Evolutionary conservation across 1,139 yeast genomes (phyloP), one percentile per base, ranked within the genome.

Genomic region (Pichia sp.): DNA sequence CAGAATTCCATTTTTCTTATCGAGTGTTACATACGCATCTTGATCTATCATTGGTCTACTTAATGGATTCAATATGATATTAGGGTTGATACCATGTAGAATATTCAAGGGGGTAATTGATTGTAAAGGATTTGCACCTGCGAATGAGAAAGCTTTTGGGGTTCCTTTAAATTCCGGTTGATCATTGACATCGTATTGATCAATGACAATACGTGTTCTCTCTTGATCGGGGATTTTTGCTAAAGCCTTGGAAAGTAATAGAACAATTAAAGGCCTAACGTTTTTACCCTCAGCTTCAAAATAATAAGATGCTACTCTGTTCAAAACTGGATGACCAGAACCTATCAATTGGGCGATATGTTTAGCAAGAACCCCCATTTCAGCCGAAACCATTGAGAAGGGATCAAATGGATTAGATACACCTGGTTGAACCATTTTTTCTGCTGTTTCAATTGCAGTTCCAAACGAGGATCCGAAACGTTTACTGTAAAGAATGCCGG

Each of bases 281-380:
- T 91, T 95, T 71, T 93, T 93, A 9, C 99, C 99, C 67, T 92
- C 97, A 24, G 95, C 89, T 70, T 92, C 97, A 64, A 95, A 92
- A 72, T 93, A 93, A 72, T 95, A 93, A 50, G 92, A 83, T 30
- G 96, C 86, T 5, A 92, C 96, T 63, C 95, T 77, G 71, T 92
- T 91, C 57, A 93, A 76, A 6, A 95, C 85, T 1, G 98, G 97
- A 67, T 92, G 97, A 7, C 96, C 96, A 0, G 96, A 86, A 1
- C 98, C 97, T 56, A 93, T 84, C 57, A 93, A 77, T 36, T 79
- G 75, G 49, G 96, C 95, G 59, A 93, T 95, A 66, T 91, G 90
- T 67, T 82, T 82, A 36, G 97, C 97, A 65, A 93, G 73, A 46
- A 83, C 84, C 24, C 93, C 85, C 99, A 93, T 93, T 67, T 93